Evolutionary conservation across 495 filamentous ascomycete species (phyloP).

Genomic region (Letharia lupina): DNA sequence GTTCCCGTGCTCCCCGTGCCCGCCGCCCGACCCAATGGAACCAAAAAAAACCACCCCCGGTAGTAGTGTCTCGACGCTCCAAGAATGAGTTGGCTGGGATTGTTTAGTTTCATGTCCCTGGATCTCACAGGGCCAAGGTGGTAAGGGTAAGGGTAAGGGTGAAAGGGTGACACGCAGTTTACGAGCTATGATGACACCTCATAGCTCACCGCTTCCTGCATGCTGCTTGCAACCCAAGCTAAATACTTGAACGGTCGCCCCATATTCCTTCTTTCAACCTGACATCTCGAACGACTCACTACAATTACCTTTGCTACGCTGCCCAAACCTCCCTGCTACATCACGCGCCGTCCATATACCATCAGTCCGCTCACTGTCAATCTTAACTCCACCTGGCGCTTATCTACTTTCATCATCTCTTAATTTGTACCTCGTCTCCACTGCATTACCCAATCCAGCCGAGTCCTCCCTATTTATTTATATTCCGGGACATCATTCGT

Average conservation of each 20-base stretch:
- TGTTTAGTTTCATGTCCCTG: conserved; percentile 5
- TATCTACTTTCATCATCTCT: background rate
- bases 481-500: conserved; percentile 26
- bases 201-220: conserved; percentile 6
- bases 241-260: conserved; percentile 11
- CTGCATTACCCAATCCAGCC: conserved; percentile 13
- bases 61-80: background rate
- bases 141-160: background rate
- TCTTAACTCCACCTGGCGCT: background rate
- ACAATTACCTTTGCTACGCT: no score
- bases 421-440: background rate
- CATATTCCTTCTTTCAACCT: conserved; percentile 25
- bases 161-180: background rate
- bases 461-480: conserved; percentile 22
- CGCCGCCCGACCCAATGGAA: background rate
- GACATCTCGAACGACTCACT: no score
- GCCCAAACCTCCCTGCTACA: background rate
- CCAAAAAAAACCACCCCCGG: no score
- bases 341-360: background rate
- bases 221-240: conserved; percentile 8
- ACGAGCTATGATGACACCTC: background rate
- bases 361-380: background rate
- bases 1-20: conserved; percentile 5
- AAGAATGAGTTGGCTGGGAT: background rate
- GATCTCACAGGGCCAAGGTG: background rate